Percentiles rank a stretch among this genome's conserved stretches.
phyloP scores from a whole-genome alignment of 1,284 basidiomycete genomes.

The Sanguinoderma infundibulare region DNA sequence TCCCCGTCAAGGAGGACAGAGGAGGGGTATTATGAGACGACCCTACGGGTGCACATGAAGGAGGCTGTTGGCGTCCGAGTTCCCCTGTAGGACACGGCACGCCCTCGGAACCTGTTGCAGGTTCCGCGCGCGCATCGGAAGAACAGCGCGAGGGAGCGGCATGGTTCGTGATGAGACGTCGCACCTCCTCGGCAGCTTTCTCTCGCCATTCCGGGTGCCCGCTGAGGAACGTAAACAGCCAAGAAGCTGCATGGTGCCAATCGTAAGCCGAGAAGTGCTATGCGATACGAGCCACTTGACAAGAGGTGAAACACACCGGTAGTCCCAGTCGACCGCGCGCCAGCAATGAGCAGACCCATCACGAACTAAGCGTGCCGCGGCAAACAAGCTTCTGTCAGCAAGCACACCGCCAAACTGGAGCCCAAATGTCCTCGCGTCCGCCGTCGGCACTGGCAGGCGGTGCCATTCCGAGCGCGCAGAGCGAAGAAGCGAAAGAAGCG shows the following conservation, averaged over 20 bases:
- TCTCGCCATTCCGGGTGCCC: constrained; percentile 64
- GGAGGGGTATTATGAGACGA: constrained; percentile 6
- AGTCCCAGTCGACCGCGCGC: constrained; percentile 75
- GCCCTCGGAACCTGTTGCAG: constrained; percentile 24
- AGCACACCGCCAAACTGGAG: not conserved
- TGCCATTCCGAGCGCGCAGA: constrained; percentile 1
- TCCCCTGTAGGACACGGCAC: not conserved
- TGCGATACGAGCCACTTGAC: constrained; percentile 22
- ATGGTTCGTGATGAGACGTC: constrained; percentile 50
- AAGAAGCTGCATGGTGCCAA: constrained; percentile 51
- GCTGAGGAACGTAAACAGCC: constrained; percentile 72
- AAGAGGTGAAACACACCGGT: constrained; percentile 47
- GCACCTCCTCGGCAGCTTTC: constrained; percentile 61
- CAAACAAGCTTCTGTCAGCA: constrained; percentile 11
- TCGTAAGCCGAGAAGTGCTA: constrained; percentile 3
- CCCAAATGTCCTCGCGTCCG: not conserved
- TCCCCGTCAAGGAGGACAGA: constrained; percentile 45
- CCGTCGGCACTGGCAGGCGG: not conserved
- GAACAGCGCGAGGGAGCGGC: constrained; percentile 44
- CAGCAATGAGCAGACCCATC: constrained; percentile 77
- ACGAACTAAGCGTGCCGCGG: constrained; percentile 58
- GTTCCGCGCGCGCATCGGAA: not conserved
- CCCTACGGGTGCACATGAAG: not conserved
- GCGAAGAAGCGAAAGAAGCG: constrained; percentile 12
- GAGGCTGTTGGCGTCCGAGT: not conserved